Percentiles rank a stretch among this genome's conserved stretches.
Conservation (phyloP, 257 asterid genomes). For the Nicotiana knightiana region DNA sequence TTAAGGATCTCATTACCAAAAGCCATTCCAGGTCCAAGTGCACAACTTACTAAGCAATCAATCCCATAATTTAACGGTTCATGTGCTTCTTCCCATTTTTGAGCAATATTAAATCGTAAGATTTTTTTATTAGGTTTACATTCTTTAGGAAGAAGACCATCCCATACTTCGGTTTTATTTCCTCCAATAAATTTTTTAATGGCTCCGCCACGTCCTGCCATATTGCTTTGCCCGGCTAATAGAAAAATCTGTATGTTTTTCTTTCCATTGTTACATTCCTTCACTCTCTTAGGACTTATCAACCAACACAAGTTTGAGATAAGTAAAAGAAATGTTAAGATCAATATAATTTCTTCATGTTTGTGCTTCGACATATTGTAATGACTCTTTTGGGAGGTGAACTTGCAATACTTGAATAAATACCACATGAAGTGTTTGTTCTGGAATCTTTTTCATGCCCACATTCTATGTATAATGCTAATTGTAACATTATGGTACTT, state of each 20-base stretch:
- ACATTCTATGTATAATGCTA: background rate
- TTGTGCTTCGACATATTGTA: background rate
- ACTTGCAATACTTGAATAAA: background rate
- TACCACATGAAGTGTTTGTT: background rate
- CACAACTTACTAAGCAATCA: constrained; percentile 40
- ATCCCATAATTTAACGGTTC: constrained; percentile 71
- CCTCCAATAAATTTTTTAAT: background rate
- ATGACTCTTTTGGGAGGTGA: background rate
- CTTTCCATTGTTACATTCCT: background rate
- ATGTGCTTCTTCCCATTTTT: constrained; percentile 52
- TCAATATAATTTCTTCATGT: background rate
- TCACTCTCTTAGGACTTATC: background rate
- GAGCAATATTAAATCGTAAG: constrained; percentile 31
- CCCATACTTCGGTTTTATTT: constrained; percentile 35
- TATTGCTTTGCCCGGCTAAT: constrained; percentile 89
- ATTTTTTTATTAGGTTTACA: constrained; percentile 27
- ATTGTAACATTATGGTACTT: background rate
- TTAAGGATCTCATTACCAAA: constrained; percentile 30
- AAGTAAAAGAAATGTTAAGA: background rate
- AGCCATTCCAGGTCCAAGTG: constrained; percentile 70
- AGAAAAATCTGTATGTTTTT: constrained; percentile 36
- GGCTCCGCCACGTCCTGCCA: constrained; percentile 86
- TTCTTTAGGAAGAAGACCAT: constrained; percentile 46
- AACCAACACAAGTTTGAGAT: constrained; percentile 4
- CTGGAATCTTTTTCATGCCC: background rate